Conservation (phyloP, 2,329 filamentous ascomycete genomes). For the Xenoacremonium recifei region DNA sequence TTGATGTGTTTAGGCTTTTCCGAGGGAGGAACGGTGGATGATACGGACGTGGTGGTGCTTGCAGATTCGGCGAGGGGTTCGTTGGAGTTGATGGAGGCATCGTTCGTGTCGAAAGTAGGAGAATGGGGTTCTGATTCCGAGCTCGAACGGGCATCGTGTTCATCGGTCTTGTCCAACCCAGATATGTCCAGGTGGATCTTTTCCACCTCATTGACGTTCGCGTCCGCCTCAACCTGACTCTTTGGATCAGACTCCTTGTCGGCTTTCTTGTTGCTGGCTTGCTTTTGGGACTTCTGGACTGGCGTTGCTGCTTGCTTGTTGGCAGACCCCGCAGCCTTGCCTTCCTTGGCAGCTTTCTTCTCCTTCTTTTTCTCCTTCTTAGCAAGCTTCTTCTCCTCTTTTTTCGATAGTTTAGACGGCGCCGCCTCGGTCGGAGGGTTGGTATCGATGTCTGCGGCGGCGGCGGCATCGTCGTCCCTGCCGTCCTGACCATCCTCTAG, state of each 20-base stretch:
- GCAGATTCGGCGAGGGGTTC: slow-evolving; percentile 44
- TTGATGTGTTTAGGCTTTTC: slow-evolving; percentile 66
- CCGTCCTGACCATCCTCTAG: no score
- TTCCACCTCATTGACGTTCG: slow-evolving; percentile 11
- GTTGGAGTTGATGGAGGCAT: slow-evolving; percentile 36
- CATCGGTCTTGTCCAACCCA: slow-evolving; percentile 39
- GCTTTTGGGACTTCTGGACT: slow-evolving; percentile 23
- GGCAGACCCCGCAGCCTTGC: slow-evolving; percentile 17
- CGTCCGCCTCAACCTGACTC: slow-evolving; percentile 12
- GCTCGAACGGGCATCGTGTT: slow-evolving; percentile 45
- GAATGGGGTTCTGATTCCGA: slow-evolving; percentile 49
- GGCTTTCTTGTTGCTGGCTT: slow-evolving; percentile 9
- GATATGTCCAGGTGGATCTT: slow-evolving; percentile 26
- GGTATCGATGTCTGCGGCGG: slow-evolving; percentile 20
- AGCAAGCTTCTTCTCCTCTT: slow-evolving; percentile 38
- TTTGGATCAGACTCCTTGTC: slow-evolving; percentile 15
- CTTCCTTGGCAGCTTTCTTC: slow-evolving; percentile 35
- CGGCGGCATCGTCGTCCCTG: no score
- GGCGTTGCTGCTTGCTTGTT: slow-evolving; percentile 9
- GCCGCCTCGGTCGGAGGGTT: slow-evolving; percentile 46
- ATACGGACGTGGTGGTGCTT: slow-evolving; percentile 65
- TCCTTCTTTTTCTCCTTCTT: slow-evolving; percentile 47
- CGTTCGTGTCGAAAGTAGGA: slow-evolving; percentile 58
- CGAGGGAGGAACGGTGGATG: slow-evolving; percentile 60
- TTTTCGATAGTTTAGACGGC: slow-evolving; percentile 46